A percentile compares a stretch with the other conserved stretches of the same genome.
phyloP scores from a whole-genome alignment of 257 asterid genomes.

The Petunia secreta region DNA sequence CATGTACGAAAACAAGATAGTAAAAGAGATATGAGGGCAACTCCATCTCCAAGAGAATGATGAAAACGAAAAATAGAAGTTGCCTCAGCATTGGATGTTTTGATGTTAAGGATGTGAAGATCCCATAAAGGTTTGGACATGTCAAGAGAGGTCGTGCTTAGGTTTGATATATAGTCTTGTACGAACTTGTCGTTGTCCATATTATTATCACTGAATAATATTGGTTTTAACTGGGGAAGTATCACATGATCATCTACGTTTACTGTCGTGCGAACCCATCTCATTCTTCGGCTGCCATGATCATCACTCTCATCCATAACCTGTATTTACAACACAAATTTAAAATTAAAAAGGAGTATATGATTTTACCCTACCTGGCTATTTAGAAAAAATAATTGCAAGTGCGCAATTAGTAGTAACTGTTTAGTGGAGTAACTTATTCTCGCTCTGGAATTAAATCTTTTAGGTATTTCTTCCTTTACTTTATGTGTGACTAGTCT shows the following conservation, averaged over 20 bases:
- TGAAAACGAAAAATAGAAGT: conserved; percentile 4
- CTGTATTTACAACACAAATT: not conserved
- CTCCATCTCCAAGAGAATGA: conserved; percentile 15
- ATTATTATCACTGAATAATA: not conserved
- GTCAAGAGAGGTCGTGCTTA: conserved; percentile 15
- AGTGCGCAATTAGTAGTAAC: no score
- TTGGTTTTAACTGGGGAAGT: not conserved
- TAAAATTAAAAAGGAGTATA: not conserved
- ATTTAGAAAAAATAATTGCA: no score
- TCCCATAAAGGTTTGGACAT: conserved; percentile 10
- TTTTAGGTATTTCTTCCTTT: no score
- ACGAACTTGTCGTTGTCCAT: not conserved
- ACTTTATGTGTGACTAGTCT: no score
- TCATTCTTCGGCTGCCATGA: not conserved
- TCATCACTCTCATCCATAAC: not conserved
- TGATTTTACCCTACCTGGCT: not conserved
- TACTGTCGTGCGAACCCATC: not conserved
- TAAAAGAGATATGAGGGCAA: not conserved
- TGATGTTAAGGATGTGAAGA: not conserved
- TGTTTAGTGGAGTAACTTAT: no score
- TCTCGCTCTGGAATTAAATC: no score
- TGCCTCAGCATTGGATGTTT: not conserved
- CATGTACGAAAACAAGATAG: not conserved
- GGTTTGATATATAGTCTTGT: not conserved
- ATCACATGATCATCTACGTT: not conserved